Evolutionary conservation across 441 rosid species (phyloP).

Genomic region (Raphanus hybrid): DNA sequence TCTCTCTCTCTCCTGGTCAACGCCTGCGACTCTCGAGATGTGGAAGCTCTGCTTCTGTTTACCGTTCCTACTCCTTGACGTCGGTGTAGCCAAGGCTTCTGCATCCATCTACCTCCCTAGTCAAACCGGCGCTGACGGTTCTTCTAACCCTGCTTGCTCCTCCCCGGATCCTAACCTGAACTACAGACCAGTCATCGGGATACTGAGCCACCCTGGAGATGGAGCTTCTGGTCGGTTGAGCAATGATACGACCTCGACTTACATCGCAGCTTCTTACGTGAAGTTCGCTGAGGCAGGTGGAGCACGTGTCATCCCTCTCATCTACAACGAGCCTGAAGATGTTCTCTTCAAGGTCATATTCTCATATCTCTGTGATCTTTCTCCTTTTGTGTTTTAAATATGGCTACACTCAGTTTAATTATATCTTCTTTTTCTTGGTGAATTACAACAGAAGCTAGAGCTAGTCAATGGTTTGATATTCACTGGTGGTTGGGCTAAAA

Average conservation of each 20-base stretch:
- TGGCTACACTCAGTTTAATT: not conserved
- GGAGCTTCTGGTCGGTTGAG: slow-evolving; percentile 82
- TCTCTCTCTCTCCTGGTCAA: not conserved
- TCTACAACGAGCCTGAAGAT: slow-evolving; percentile 70
- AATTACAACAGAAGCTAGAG: slow-evolving; percentile 76
- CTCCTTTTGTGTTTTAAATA: not conserved
- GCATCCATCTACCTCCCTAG: slow-evolving; percentile 49
- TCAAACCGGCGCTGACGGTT: slow-evolving; percentile 34
- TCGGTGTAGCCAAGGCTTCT: slow-evolving; percentile 44
- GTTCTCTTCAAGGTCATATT: slow-evolving; percentile 61
- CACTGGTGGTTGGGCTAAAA: slow-evolving; percentile 88
- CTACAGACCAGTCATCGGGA: slow-evolving; percentile 78
- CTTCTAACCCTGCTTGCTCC: slow-evolving; percentile 46
- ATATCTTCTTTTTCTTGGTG: slow-evolving; percentile 11
- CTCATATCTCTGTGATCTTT: not conserved
- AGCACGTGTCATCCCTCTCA: slow-evolving; percentile 83
- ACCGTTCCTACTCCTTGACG: slow-evolving; percentile 49
- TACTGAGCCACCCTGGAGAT: slow-evolving; percentile 81
- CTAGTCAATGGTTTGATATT: slow-evolving; percentile 81
- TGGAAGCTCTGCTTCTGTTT: slow-evolving; percentile 62
- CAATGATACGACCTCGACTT: slow-evolving; percentile 58
- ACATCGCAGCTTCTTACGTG: slow-evolving; percentile 83
- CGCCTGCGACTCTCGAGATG: too few relatives aligned
- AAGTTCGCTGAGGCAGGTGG: slow-evolving; percentile 90
- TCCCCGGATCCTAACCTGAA: slow-evolving; percentile 57